Evolutionary conservation across 2,329 filamentous ascomycete species (phyloP).

Genomic region (Diplodia mutila): DNA sequence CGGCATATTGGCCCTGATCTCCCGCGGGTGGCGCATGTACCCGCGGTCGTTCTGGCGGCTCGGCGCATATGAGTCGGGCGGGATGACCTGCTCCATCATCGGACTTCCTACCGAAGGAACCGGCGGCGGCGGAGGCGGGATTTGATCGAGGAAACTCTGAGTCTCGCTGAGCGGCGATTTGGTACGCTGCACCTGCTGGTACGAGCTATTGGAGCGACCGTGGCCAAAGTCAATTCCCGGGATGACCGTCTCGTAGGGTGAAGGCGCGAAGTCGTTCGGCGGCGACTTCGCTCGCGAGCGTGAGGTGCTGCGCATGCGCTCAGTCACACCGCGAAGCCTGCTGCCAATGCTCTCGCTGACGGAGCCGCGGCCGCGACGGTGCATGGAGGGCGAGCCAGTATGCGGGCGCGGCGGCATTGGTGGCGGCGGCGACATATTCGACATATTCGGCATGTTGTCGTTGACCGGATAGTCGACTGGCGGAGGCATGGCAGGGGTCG

Average conservation of each 20-base stretch:
- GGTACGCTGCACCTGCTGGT: neutral
- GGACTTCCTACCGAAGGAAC: constrained; percentile 28
- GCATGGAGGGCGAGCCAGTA: constrained; percentile 45
- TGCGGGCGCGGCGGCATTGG: constrained; percentile 35
- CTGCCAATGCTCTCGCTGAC: constrained; percentile 62
- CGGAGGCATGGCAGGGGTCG: constrained; percentile 13
- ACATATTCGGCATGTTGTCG: neutral
- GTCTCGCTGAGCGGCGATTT: constrained; percentile 38
- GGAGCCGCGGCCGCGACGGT: constrained; percentile 59
- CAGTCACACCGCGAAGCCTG: constrained; percentile 52
- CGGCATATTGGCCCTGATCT: constrained; percentile 56
- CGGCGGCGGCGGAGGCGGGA: constrained; percentile 44
- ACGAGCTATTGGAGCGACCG: constrained; percentile 28
- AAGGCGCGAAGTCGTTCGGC: constrained; percentile 38
- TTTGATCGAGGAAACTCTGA: constrained; percentile 32
- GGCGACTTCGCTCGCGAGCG: constrained; percentile 57
- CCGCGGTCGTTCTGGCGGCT: constrained; percentile 25
- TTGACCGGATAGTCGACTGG: constrained; percentile 18
- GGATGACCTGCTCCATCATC: constrained; percentile 47
- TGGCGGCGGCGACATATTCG: neutral
- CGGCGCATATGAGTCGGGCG: constrained; percentile 35
- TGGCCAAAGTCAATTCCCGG: constrained; percentile 6
- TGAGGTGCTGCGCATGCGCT: constrained; percentile 62
- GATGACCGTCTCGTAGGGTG: constrained; percentile 50
- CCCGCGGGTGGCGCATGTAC: constrained; percentile 49